Percentiles rank a stretch among this genome's conserved stretches.
phyloP scores from a whole-genome alignment of 2,329 filamentous ascomycete genomes.

The Penicillium nordicum region DNA sequence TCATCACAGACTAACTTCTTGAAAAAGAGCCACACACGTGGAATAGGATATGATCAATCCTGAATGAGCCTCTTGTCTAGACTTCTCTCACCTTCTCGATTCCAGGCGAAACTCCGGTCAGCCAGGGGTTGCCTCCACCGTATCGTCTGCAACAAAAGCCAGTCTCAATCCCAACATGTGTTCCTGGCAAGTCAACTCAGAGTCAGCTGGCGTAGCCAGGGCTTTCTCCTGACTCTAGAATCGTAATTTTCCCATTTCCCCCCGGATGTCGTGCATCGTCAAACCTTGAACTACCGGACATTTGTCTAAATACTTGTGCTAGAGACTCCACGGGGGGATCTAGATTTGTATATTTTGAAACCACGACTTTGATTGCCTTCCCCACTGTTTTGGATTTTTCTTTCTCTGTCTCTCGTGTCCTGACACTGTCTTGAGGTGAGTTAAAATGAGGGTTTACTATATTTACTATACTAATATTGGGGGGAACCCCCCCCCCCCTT shows the following conservation, averaged over 20 bases:
- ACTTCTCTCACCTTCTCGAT: neutral
- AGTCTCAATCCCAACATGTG: slow-evolving; percentile 22
- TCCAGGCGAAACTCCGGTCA: neutral
- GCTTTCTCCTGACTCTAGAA: slow-evolving; percentile 10
- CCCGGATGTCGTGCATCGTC: slow-evolving; percentile 22
- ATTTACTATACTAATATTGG: neutral
- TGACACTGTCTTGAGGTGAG: neutral
- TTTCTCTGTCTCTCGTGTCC: neutral
- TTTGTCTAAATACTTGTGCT: slow-evolving; percentile 2
- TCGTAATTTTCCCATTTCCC: slow-evolving; percentile 6
- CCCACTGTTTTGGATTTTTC: neutral
- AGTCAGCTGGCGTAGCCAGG: slow-evolving; percentile 10
- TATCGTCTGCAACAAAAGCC: slow-evolving; percentile 10
- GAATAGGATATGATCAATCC: neutral
- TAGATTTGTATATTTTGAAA: slow-evolving; percentile 14
- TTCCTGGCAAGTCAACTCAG: slow-evolving; percentile 17
- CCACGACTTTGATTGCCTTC: neutral
- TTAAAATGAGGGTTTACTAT: neutral
- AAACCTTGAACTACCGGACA: slow-evolving; percentile 13
- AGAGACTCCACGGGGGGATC: neutral
- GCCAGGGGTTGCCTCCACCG: slow-evolving; percentile 2
- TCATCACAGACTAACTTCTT: neutral
- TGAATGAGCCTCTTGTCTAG: neutral
- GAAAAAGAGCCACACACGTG: slow-evolving; percentile 8
- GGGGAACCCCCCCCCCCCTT: neutral